Evolutionary conservation across 163 green algal species (phyloP).

Genomic region (Volvox carteri): DNA sequence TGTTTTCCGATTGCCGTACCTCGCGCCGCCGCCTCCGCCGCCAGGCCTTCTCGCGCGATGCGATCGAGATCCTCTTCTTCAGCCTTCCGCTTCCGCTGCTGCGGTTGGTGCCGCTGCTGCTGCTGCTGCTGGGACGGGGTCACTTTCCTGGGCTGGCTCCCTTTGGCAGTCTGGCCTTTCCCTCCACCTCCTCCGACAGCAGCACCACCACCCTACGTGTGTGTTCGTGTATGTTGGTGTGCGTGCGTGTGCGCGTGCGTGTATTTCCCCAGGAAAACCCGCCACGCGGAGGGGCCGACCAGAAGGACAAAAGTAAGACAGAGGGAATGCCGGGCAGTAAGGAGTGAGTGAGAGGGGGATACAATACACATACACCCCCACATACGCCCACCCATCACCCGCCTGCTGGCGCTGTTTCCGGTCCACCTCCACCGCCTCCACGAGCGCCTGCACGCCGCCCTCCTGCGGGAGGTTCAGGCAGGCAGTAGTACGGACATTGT

Average conservation of each 20-base stretch:
- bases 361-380: no score
- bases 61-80: constrained; percentile 53
- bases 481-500: not conserved
- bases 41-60: constrained; percentile 5
- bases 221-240: no score
- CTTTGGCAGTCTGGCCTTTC: not conserved
- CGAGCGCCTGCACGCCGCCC: constrained; percentile 38
- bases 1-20: not conserved
- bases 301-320: no score
- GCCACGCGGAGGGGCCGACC: no score
- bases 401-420: not conserved
- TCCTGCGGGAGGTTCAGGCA: constrained; percentile 13
- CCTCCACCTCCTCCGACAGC: not conserved
- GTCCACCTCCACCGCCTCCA: constrained; percentile 39
- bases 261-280: no score
- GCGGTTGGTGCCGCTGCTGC: constrained; percentile 10
- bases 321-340: no score
- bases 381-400: not conserved
- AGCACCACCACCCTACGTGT: no score
- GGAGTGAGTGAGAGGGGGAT: no score
- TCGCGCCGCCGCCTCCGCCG: not conserved
- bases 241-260: no score
- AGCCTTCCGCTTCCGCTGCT: constrained; percentile 52
- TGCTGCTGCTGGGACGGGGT: not conserved
- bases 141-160: not conserved